Evolutionary conservation across 805 yeast species (phyloP).

Genomic region (Lipomyces kockii): DNA sequence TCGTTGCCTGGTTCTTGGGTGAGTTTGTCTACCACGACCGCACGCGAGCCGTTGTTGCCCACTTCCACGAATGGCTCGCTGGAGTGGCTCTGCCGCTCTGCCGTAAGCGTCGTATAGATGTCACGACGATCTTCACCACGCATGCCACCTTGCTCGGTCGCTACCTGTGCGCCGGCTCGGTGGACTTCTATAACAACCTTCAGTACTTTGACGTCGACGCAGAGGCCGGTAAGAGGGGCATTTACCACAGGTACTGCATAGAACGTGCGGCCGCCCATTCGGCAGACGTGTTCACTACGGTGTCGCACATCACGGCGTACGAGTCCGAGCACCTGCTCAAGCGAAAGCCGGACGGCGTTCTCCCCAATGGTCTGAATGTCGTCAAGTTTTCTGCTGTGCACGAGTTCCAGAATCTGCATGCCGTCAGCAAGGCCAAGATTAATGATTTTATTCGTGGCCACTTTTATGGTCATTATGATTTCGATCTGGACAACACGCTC

Average conservation of each 20-base stretch:
- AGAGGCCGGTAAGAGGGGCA: slow-evolving; percentile 97
- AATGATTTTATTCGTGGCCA: slow-evolving; percentile 96
- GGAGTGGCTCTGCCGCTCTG: slow-evolving; percentile 94
- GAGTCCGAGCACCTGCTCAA: slow-evolving; percentile 91
- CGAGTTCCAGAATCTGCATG: slow-evolving; percentile 96
- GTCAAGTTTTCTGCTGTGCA: slow-evolving; percentile 96
- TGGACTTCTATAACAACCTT: slow-evolving; percentile 91
- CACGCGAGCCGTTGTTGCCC: slow-evolving; percentile 87
- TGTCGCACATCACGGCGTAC: slow-evolving; percentile 94
- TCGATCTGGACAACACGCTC: slow-evolving; percentile 89
- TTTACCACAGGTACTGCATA: slow-evolving; percentile 94
- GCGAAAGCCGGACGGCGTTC: slow-evolving; percentile 96
- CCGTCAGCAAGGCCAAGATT: slow-evolving; percentile 85
- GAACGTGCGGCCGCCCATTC: slow-evolving; percentile 96
- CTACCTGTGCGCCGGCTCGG: slow-evolving; percentile 93
- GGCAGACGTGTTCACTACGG: slow-evolving; percentile 96
- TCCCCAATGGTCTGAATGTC: slow-evolving; percentile 95
- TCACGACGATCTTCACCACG: slow-evolving; percentile 94
- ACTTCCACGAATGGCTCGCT: slow-evolving; percentile 98
- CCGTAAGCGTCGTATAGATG: slow-evolving; percentile 87
- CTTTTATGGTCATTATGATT: slow-evolving; percentile 94
- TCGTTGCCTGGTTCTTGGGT: slow-evolving; percentile 96
- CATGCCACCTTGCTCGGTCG: slow-evolving; percentile 96
- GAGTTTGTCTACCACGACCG: slow-evolving; percentile 85
- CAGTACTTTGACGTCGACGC: slow-evolving; percentile 91